A percentile compares a stretch with the other conserved stretches of the same genome.
Conservation (phyloP, 1,284 basidiomycete species). For the Puccinia novopanici region DNA sequence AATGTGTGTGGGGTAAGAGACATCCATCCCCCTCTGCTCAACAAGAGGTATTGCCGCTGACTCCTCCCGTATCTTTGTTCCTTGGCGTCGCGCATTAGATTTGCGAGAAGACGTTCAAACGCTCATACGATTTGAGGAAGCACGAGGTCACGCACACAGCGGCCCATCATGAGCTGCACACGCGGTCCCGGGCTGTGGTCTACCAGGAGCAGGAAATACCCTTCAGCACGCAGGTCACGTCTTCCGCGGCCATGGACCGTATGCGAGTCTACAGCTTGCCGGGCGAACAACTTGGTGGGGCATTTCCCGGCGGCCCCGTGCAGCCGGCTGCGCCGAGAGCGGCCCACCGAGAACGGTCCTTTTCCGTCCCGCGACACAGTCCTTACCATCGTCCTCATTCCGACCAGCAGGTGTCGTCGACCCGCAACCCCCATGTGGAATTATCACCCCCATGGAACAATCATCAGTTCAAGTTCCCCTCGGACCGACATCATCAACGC, state of each 20-base stretch:
- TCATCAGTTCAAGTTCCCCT: background rate
- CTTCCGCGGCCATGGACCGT: background rate
- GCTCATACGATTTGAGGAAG: conserved; percentile 47
- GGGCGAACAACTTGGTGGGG: background rate
- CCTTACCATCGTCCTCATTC: conserved; percentile 9
- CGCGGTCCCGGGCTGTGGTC: conserved; percentile 43
- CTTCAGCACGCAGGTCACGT: background rate
- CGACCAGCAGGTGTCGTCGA: background rate
- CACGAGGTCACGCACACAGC: conserved; percentile 49
- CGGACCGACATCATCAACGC: background rate
- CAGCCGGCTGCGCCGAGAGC: too few relatives aligned
- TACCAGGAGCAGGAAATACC: conserved; percentile 41
- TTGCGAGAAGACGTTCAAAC: conserved; percentile 49
- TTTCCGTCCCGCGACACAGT: conserved; percentile 4
- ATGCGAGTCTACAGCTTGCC: conserved; percentile 1
- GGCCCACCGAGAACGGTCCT: background rate
- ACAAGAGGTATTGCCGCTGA: too few relatives aligned
- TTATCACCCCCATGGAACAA: background rate
- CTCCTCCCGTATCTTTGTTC: background rate
- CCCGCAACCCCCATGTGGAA: background rate
- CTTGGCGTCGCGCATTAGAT: background rate
- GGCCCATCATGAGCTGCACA: conserved; percentile 45
- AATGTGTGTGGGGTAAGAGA: conserved; percentile 50
- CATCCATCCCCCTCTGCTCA: too few relatives aligned
- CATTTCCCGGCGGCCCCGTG: background rate